phyloP scores from a whole-genome alignment of 768 basidiomycete genomes.

The Tricholoma bakamatsutake region DNA sequence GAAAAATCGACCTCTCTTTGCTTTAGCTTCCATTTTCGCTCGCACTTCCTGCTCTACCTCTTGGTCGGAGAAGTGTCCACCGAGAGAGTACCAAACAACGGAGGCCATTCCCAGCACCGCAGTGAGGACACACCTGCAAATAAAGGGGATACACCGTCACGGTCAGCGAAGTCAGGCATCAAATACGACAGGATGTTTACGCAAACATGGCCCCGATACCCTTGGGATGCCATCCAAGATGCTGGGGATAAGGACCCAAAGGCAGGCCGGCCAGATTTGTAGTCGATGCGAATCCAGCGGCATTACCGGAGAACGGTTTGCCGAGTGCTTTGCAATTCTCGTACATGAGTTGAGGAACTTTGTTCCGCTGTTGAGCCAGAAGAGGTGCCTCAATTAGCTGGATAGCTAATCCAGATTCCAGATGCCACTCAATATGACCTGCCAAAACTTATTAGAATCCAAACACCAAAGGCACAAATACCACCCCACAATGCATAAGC shows the following conservation, averaged over 20 bases:
- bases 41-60: slow-evolving; percentile 74
- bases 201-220: slow-evolving; percentile 77
- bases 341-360: slow-evolving; percentile 50
- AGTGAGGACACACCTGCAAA: slow-evolving; percentile 66
- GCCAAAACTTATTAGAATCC: neutral
- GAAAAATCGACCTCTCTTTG: slow-evolving; percentile 2
- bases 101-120: slow-evolving; percentile 78
- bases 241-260: slow-evolving; percentile 68
- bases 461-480: neutral
- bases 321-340: slow-evolving; percentile 71
- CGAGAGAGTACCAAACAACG: slow-evolving; percentile 83
- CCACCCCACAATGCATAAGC: slow-evolving; percentile 70
- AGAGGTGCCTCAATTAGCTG: slow-evolving; percentile 82
- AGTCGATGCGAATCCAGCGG: slow-evolving; percentile 69
- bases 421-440: slow-evolving; percentile 88
- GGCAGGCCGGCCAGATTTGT: slow-evolving; percentile 64
- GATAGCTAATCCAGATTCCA: slow-evolving; percentile 78
- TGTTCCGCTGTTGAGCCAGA: slow-evolving; percentile 49
- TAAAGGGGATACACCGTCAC: slow-evolving; percentile 7
- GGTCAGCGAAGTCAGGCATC: slow-evolving; percentile 9
- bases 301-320: slow-evolving; percentile 70
- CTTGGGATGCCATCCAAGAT: slow-evolving; percentile 63
- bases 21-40: slow-evolving; percentile 52
- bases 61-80: slow-evolving; percentile 67
- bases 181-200: slow-evolving; percentile 25